These are phyloP conservation scores for Leishmania gerbilli DNA, from an alignment of 208 protist genomes.

Conservation along the genomic window DNA sequence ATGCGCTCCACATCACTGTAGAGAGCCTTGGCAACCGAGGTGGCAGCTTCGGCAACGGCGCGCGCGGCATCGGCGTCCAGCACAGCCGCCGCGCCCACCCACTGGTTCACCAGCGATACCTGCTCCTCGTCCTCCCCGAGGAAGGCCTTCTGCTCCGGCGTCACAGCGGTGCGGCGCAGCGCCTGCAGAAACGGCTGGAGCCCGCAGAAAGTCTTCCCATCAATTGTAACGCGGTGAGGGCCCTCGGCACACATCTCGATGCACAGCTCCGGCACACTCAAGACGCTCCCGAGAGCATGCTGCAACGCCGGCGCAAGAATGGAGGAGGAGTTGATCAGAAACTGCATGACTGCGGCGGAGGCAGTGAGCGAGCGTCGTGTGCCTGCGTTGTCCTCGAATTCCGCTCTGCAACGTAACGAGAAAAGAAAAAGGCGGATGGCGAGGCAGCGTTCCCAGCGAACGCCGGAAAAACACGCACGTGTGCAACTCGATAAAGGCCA, in stretches of 20 bases:
- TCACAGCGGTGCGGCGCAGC: constrained; percentile 30
- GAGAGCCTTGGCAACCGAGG: constrained; percentile 40
- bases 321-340: constrained; percentile 26
- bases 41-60: constrained; percentile 11
- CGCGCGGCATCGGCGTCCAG: constrained; percentile 30
- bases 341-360: constrained; percentile 20
- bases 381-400: not conserved
- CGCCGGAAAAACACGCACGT: not conserved
- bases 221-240: constrained; percentile 30
- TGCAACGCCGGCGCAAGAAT: constrained; percentile 35
- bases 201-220: constrained; percentile 30
- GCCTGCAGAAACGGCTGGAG: constrained; percentile 38
- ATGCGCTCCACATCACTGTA: constrained; percentile 56
- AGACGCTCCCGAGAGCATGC: constrained; percentile 30
- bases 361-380: not conserved
- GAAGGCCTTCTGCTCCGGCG: constrained; percentile 31
- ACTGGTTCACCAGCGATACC: constrained; percentile 57
- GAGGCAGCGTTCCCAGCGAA: too few species aligned
- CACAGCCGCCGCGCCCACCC: constrained; percentile 45
- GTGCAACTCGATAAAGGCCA: not conserved
- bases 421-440: not conserved
- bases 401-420: not conserved
- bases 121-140: constrained; percentile 37
- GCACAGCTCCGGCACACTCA: constrained; percentile 15
- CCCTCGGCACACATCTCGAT: constrained; percentile 22